Percentiles rank a stretch among this genome's conserved stretches.
Evolutionary conservation across 129 eudicot genomes (phyloP).

Genomic region (Escallonia herrerae): DNA sequence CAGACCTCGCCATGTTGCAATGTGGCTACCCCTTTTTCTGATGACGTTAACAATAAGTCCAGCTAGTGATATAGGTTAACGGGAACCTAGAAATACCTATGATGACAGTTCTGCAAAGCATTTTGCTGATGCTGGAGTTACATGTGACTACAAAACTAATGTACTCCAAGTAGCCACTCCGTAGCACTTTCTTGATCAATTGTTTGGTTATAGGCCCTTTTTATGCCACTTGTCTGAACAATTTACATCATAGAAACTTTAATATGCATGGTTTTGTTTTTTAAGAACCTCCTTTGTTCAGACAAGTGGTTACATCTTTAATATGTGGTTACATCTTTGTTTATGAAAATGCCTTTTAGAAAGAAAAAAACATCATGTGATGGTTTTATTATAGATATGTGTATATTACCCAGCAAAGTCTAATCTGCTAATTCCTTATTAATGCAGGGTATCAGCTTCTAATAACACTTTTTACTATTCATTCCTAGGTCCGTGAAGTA

Average conservation of each 20-base stretch:
- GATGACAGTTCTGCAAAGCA: not conserved
- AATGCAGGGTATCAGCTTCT: constrained; percentile 5
- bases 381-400: too few relatives aligned
- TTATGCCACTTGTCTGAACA: not conserved
- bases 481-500: constrained; percentile 64
- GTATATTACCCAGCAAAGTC: too few relatives aligned
- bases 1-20: too few relatives aligned
- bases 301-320: too few relatives aligned
- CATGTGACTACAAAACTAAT: not conserved
- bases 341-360: too few relatives aligned
- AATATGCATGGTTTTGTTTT: not conserved
- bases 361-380: too few relatives aligned
- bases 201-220: not conserved
- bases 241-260: not conserved
- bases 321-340: too few relatives aligned
- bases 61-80: too few relatives aligned
- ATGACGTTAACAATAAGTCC: too few relatives aligned
- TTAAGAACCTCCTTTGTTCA: not conserved
- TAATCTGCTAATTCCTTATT: too few relatives aligned
- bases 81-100: too few relatives aligned
- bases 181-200: not conserved
- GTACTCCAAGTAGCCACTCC: not conserved
- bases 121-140: not conserved
- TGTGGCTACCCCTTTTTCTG: too few relatives aligned
- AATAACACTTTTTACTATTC: constrained; percentile 1